Evolutionary conservation across 129 eudicot species (phyloP).

Genomic region (Tanacetum coccineum): DNA sequence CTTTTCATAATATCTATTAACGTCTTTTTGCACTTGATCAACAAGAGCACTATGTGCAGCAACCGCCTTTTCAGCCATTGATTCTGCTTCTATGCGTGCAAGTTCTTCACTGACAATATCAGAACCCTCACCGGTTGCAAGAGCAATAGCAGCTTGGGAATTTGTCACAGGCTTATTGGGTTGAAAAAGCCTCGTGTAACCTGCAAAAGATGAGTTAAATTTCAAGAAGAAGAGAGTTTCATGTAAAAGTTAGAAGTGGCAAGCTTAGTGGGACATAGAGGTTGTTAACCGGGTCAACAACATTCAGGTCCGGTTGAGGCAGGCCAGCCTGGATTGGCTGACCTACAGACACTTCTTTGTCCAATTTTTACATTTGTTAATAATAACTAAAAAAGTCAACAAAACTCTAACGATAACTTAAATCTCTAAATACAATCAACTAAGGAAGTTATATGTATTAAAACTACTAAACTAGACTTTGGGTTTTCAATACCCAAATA

Average conservation of each 20-base stretch:
- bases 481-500: conserved; percentile 3
- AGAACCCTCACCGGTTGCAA: conserved; percentile 84
- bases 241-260: neutral
- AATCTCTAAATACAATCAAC: neutral
- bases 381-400: neutral
- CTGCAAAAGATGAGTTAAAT: conserved; percentile 31
- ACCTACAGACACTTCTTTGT: neutral
- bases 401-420: neutral
- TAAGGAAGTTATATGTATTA: neutral
- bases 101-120: conserved; percentile 88
- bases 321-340: too few species aligned
- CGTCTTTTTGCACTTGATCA: conserved; percentile 83
- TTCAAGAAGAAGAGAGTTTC: neutral
- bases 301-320: too few species aligned
- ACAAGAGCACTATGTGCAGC: conserved; percentile 84
- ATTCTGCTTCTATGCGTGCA: conserved; percentile 93
- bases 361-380: neutral
- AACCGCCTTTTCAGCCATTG: conserved; percentile 93
- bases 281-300: too few species aligned
- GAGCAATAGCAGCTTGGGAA: conserved; percentile 94
- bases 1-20: conserved; percentile 67
- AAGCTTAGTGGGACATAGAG: neutral
- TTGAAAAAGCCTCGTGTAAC: conserved; percentile 95
- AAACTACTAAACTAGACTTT: neutral
- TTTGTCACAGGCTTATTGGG: conserved; percentile 96